phyloP scores from a whole-genome alignment of 2,329 filamentous ascomycete genomes.

The Ceratocystis cacaofunesta region DNA sequence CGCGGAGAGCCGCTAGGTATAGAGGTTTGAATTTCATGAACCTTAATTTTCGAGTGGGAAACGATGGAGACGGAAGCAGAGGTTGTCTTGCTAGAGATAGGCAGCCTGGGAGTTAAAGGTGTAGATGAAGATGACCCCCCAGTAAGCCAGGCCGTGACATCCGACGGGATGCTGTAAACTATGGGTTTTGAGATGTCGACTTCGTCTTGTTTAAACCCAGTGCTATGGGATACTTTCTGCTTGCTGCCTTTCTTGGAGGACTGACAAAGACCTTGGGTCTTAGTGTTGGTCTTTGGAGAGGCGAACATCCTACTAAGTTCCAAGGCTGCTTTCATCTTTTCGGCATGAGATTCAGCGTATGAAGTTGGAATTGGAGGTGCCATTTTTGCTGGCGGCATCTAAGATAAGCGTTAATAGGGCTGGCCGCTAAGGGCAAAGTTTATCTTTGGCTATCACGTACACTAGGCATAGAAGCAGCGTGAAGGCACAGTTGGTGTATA shows the following conservation, averaged over 20 bases:
- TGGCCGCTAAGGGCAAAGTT: too few relatives aligned
- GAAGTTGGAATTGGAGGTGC: background rate
- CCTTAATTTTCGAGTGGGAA: background rate
- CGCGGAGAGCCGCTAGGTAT: too few relatives aligned
- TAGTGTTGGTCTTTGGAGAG: background rate
- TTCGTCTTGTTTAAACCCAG: background rate
- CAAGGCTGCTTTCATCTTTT: background rate
- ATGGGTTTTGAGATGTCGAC: background rate
- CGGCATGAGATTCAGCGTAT: background rate
- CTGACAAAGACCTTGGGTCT: background rate
- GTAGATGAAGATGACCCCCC: background rate
- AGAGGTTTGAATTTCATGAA: background rate
- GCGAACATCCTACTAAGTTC: background rate
- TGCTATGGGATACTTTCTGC: background rate
- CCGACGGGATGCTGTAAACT: background rate
- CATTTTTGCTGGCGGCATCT: background rate
- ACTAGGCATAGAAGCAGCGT: too few relatives aligned
- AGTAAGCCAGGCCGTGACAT: background rate
- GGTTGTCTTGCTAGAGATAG: background rate
- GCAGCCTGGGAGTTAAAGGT: background rate
- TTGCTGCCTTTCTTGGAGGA: background rate
- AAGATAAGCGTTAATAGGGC: background rate
- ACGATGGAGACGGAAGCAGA: background rate
- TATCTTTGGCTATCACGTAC: too few relatives aligned
- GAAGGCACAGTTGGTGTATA: too few relatives aligned